Conservation (phyloP, 2,329 filamentous ascomycete species). For the Ophiobolus disseminans region DNA sequence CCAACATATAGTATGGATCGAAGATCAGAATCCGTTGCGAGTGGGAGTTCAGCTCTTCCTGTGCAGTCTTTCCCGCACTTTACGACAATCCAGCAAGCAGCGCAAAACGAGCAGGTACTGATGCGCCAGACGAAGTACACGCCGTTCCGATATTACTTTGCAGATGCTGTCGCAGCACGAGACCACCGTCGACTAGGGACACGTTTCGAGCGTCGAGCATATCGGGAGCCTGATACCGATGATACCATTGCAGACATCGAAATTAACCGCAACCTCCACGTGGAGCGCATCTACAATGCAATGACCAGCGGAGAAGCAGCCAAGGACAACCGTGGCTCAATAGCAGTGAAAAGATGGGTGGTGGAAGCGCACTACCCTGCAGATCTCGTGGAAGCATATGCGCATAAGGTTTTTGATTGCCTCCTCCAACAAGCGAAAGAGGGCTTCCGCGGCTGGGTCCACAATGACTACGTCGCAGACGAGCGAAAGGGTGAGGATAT, state of each 20-base stretch:
- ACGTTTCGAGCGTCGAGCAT: constrained; percentile 35
- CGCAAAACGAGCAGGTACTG: background rate
- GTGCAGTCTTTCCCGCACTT: constrained; percentile 10
- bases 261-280: constrained; percentile 31
- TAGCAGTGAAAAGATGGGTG: constrained; percentile 46
- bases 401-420: constrained; percentile 45
- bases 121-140: constrained; percentile 20
- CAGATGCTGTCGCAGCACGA: constrained; percentile 27
- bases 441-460: constrained; percentile 44
- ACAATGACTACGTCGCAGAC: constrained; percentile 45
- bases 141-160: constrained; percentile 30
- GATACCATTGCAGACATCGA: constrained; percentile 28
- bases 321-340: constrained; percentile 38
- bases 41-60: constrained; percentile 4
- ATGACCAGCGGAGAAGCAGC: constrained; percentile 40
- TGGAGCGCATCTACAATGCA: constrained; percentile 42
- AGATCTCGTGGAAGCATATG: constrained; percentile 40
- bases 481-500: constrained; percentile 45
- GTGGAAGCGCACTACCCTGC: constrained; percentile 36
- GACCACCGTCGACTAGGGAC: constrained; percentile 32
- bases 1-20: constrained; percentile 17
- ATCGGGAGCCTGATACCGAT: constrained; percentile 31
- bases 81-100: constrained; percentile 1
- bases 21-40: constrained; percentile 6
- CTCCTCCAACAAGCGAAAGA: constrained; percentile 36